A percentile compares a stretch with the other conserved stretches of the same genome.
Conservation (phyloP, 164 flowering plant species). For the Stephania japonica region DNA sequence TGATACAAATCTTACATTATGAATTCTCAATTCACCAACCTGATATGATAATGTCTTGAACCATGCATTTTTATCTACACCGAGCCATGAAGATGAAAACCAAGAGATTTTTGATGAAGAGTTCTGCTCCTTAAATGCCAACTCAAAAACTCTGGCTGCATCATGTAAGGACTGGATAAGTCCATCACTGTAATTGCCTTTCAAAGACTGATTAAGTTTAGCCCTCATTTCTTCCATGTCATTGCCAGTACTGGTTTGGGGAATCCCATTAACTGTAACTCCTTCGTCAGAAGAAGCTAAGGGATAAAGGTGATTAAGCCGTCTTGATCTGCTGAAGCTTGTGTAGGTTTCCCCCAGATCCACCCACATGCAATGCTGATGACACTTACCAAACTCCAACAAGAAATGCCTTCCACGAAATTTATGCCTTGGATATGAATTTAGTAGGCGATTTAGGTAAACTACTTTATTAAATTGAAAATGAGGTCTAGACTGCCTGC, state of each 20-base stretch:
- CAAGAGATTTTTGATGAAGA: slow-evolving; percentile 48
- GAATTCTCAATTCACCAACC: slow-evolving; percentile 31
- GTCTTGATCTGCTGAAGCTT: slow-evolving; percentile 32
- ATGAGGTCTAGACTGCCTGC: slow-evolving; percentile 24
- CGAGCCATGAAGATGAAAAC: slow-evolving; percentile 92
- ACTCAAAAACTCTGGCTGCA: slow-evolving; percentile 86
- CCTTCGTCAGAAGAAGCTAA: slow-evolving; percentile 79
- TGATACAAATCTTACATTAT: no score
- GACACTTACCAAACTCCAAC: slow-evolving; percentile 19
- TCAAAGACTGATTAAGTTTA: slow-evolving; percentile 55
- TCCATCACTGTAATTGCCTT: slow-evolving; percentile 51
- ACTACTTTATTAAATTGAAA: slow-evolving; percentile 28
- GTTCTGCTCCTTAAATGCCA: slow-evolving; percentile 60
- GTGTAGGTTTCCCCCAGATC: slow-evolving; percentile 22
- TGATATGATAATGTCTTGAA: slow-evolving; percentile 81
- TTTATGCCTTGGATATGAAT: slow-evolving; percentile 34
- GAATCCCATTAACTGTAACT: slow-evolving; percentile 65
- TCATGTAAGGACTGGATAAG: slow-evolving; percentile 83
- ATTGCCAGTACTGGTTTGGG: slow-evolving; percentile 43
- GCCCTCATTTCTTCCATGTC: slow-evolving; percentile 62
- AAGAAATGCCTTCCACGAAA: slow-evolving; percentile 24
- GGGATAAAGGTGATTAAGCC: slow-evolving; percentile 21
- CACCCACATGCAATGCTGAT: slow-evolving; percentile 17
- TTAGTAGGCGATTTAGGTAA: slow-evolving; percentile 26
- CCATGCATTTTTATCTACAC: slow-evolving; percentile 82